A percentile compares a stretch with the other conserved stretches of the same genome.
These are phyloP conservation scores for Penicillium sp. DNA, from an alignment of 2,329 filamentous ascomycete genomes.

Conservation along the genomic window DNA sequence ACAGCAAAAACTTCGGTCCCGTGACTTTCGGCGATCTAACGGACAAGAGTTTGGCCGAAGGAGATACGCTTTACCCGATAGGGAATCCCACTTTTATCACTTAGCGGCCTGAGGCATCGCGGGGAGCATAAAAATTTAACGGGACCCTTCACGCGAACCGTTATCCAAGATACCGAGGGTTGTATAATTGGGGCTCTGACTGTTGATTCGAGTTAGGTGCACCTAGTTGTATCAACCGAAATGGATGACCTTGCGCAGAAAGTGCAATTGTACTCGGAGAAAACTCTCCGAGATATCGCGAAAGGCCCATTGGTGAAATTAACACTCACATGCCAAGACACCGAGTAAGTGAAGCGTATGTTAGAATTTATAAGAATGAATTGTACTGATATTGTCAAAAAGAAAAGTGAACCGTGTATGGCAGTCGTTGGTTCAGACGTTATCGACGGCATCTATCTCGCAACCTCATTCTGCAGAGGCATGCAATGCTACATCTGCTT, in stretches of 20 bases:
- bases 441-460: constrained; percentile 38
- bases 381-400: constrained; percentile 9
- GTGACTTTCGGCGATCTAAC: constrained; percentile 25
- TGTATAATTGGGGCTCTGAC: constrained; percentile 23
- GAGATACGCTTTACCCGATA: constrained; percentile 19
- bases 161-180: constrained; percentile 8
- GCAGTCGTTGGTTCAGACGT: constrained; percentile 42
- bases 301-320: constrained; percentile 39
- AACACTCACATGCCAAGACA: constrained; percentile 28
- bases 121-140: constrained; percentile 25
- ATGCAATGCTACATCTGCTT: constrained; percentile 46
- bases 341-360: constrained; percentile 28
- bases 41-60: constrained; percentile 25
- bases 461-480: constrained; percentile 41
- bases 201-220: constrained; percentile 10
- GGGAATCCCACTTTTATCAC: constrained; percentile 21
- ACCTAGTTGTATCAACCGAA: constrained; percentile 12
- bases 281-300: constrained; percentile 32
- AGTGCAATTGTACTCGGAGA: constrained; percentile 36
- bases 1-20: constrained; percentile 42
- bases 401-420: constrained; percentile 39
- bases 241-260: constrained; percentile 35
- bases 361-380: not conserved
- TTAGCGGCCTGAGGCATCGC: constrained; percentile 21
- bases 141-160: constrained; percentile 6